Base-by-base conservation (phyloP, 805 yeast genomes). In the Zygotorulaspora florentina region DNA sequence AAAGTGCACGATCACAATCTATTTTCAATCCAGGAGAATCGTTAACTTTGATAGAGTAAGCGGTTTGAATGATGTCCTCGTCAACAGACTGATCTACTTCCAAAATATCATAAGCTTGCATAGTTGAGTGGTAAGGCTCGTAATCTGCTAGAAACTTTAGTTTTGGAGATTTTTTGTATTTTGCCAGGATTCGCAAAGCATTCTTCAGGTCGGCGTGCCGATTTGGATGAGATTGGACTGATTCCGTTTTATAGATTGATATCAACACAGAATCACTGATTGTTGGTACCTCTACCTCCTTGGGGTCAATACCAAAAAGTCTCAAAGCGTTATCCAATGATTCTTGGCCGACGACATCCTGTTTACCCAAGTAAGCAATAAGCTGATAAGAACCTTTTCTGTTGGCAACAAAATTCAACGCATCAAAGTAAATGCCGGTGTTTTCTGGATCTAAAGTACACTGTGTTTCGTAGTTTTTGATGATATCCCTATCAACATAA, bases 61-160 rank as follows among this genome's bases (percentile, higher is more conserved):
- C 90, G 1, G 95, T 84, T 25, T 80, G 72, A 2, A 87, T 76
- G 36, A 85, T 79, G 51, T 86, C 93, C 58, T 83, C 87, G 47
- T 77, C 83, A 11, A 81, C 78, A 0, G 71, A 64, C 1, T 72
- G 70, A 43, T 73, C 73, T 13, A 79, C 70, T 9, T 76, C 84
- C 27, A 85, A 61, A 1, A 66, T 56, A 0, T 67, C 63, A 53
- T 80, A 82, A 0, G 88, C 86, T 39, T 74, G 74, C n/a, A 70
- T 66, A 43, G 75, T 56, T 8, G 35, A 47, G 12, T 45, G 45
- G 41, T 57, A 66, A 2, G 79, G 79, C 47, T 80, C 82, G 31
- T 74, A 67, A 10, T 66, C 74, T 30, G 76, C 59, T 43, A 59
- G 73, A 34, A 61, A 61, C n/a, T 51, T 50, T 11, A 79, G 49